Percentiles rank a stretch among this genome's conserved stretches.
Evolutionary conservation across 805 yeast genomes (phyloP).

Genomic region (Hanseniaspora thailandica): DNA sequence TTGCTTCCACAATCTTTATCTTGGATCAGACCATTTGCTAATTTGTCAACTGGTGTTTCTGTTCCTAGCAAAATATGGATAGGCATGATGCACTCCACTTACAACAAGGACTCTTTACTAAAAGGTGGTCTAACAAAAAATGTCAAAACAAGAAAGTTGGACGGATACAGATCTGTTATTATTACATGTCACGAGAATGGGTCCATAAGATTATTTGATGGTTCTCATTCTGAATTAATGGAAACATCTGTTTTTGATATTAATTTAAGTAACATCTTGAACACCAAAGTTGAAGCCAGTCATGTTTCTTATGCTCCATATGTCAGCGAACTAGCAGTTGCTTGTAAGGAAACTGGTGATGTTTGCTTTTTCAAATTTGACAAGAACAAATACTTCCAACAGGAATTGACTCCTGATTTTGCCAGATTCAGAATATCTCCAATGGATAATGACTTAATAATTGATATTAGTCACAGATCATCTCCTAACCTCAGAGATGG

Average conservation of each 20-base stretch:
- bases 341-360: slow-evolving; percentile 54
- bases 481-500: slow-evolving; percentile 44
- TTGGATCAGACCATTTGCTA: slow-evolving; percentile 64
- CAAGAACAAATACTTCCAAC: slow-evolving; percentile 35
- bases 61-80: slow-evolving; percentile 62
- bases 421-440: slow-evolving; percentile 23
- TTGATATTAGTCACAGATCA: slow-evolving; percentile 46
- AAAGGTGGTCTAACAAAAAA: slow-evolving; percentile 67
- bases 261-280: slow-evolving; percentile 40
- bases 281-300: slow-evolving; percentile 34
- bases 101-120: slow-evolving; percentile 37
- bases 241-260: slow-evolving; percentile 50
- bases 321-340: slow-evolving; percentile 58
- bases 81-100: slow-evolving; percentile 55
- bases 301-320: slow-evolving; percentile 66
- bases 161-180: slow-evolving; percentile 45
- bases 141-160: slow-evolving; percentile 26
- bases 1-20: slow-evolving; percentile 72
- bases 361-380: slow-evolving; percentile 66
- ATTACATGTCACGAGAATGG: slow-evolving; percentile 86
- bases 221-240: slow-evolving; percentile 60
- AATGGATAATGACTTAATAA: slow-evolving; percentile 20
- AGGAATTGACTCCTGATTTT: slow-evolving; percentile 20
- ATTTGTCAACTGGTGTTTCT: slow-evolving; percentile 42
- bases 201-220: slow-evolving; percentile 70